Conservation (phyloP, 2,329 filamentous ascomycete species). For the Emmonsiellopsis sp. region DNA sequence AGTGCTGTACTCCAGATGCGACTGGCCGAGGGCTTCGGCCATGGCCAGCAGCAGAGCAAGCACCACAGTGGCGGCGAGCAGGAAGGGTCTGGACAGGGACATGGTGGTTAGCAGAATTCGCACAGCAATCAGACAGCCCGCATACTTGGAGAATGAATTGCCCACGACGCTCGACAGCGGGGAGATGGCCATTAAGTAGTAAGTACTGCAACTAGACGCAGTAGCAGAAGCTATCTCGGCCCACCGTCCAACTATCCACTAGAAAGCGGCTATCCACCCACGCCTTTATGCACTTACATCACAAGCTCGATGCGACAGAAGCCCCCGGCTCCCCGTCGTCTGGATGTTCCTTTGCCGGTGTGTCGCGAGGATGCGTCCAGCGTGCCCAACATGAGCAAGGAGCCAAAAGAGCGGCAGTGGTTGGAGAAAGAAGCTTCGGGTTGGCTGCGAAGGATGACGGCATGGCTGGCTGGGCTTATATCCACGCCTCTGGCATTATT, state of each 20-base stretch:
- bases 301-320: not conserved
- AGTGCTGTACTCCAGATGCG: constrained; percentile 27
- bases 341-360: not conserved
- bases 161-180: too few relatives aligned
- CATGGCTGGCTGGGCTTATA: too few relatives aligned
- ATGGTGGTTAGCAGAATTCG: not conserved
- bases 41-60: constrained; percentile 5
- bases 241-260: too few relatives aligned
- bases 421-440: too few relatives aligned
- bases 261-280: too few relatives aligned
- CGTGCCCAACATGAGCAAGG: not conserved
- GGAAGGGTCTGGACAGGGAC: not conserved
- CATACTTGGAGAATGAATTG: too few relatives aligned
- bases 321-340: not conserved
- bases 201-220: too few relatives aligned
- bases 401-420: not conserved
- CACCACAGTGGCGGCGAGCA: constrained; percentile 5
- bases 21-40: constrained; percentile 4
- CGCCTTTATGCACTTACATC: not conserved
- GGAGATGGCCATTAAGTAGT: too few relatives aligned
- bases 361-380: not conserved
- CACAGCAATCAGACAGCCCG: too few relatives aligned
- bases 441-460: too few relatives aligned
- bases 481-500: too few relatives aligned
- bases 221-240: too few relatives aligned